A percentile compares a stretch with the other conserved stretches of the same genome.
phyloP scores from a whole-genome alignment of 192 early-diverging fungal genomes.

The Coemansia furcata region DNA sequence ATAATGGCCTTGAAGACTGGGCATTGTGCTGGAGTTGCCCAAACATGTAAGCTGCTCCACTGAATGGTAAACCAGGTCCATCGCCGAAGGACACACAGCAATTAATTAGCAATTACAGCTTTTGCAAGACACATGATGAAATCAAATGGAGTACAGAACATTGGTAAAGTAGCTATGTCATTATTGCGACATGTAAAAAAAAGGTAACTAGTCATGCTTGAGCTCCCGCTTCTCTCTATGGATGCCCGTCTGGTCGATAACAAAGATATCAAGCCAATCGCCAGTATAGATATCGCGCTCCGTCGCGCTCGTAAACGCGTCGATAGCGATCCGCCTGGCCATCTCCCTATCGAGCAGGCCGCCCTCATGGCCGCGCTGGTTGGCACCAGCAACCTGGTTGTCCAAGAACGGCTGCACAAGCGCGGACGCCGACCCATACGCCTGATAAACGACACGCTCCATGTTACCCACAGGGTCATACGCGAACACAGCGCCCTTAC shows the following conservation, averaged over 20 bases:
- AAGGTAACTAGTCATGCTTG: slow-evolving; percentile 80
- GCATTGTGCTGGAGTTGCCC: no score
- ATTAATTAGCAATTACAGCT: no score
- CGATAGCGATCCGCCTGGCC: slow-evolving; percentile 81
- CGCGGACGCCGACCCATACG: slow-evolving; percentile 81
- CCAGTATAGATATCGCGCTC: slow-evolving; percentile 99
- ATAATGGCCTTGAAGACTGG: no score
- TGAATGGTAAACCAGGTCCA: no score
- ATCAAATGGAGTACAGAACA: no score
- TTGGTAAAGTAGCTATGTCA: background rate
- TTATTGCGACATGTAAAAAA: background rate
- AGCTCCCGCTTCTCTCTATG: slow-evolving; percentile 70
- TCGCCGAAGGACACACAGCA: no score
- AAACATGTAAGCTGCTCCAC: no score
- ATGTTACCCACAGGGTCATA: slow-evolving; percentile 94
- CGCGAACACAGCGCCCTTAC: slow-evolving; percentile 84
- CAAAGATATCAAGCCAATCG: slow-evolving; percentile 90
- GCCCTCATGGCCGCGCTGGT: slow-evolving; percentile 53
- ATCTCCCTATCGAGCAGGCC: slow-evolving; percentile 22
- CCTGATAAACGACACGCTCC: slow-evolving; percentile 71
- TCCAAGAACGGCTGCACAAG: slow-evolving; percentile 98
- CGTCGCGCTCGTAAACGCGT: slow-evolving; percentile 93
- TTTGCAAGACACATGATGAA: no score
- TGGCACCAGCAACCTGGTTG: slow-evolving; percentile 82
- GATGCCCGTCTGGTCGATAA: slow-evolving; percentile 77